Conservation (phyloP, 1,139 yeast genomes). For the Pichiaceae sp. region DNA sequence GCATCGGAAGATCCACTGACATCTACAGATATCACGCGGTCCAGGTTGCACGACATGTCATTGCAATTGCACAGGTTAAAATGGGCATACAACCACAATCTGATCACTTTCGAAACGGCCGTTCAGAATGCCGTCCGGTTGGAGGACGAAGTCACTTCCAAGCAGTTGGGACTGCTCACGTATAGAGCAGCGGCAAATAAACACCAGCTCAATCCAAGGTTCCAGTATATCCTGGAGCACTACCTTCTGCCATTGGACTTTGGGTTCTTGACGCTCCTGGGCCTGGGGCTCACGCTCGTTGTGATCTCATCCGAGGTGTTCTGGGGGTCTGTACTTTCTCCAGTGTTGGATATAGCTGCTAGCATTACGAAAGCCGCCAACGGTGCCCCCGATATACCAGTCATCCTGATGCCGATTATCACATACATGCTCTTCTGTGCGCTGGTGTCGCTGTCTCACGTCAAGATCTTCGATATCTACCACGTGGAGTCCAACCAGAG, state of each 20-base stretch:
- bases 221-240: constrained; percentile 32
- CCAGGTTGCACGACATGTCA: constrained; percentile 25
- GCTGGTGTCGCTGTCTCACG: constrained; percentile 55
- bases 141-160: constrained; percentile 35
- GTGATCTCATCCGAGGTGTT: constrained; percentile 67
- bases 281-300: constrained; percentile 41
- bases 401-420: constrained; percentile 39
- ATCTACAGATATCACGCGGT: constrained; percentile 27
- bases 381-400: constrained; percentile 13
- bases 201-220: constrained; percentile 18
- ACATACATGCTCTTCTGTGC: constrained; percentile 64
- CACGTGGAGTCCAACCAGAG: constrained; percentile 56
- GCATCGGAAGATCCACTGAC: constrained; percentile 5
- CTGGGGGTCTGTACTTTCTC: constrained; percentile 59
- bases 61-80: constrained; percentile 31
- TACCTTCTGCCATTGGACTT: constrained; percentile 32
- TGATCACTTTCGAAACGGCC: constrained; percentile 33
- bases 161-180: constrained; percentile 27
- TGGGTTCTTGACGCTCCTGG: constrained; percentile 29
- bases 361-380: constrained; percentile 7
- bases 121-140: constrained; percentile 29
- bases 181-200: background rate
- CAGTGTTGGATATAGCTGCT: constrained; percentile 42
- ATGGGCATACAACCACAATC: constrained; percentile 33
- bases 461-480: constrained; percentile 68